Percentiles rank a stretch among this genome's conserved stretches.
phyloP scores from a whole-genome alignment of 202 grass and related monocot species.

The Eragrostis tef region DNA sequence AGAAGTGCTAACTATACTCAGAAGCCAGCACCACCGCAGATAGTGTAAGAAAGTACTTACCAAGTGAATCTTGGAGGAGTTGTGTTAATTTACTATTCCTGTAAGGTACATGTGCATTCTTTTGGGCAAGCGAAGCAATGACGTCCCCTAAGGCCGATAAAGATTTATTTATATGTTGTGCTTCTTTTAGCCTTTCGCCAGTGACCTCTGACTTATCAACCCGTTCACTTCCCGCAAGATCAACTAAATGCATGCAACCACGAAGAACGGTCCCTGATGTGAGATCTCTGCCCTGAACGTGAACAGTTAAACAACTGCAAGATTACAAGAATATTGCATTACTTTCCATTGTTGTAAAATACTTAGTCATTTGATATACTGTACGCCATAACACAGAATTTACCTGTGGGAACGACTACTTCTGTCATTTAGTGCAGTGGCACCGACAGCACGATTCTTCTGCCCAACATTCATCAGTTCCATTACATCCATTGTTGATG shows the following conservation, averaged over 20 bases:
- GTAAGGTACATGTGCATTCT: slow-evolving; percentile 90
- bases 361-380: slow-evolving; percentile 19
- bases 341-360: slow-evolving; percentile 43
- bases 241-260: slow-evolving; percentile 98
- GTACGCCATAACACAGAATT: neutral
- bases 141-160: slow-evolving; percentile 97
- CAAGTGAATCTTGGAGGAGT: slow-evolving; percentile 98
- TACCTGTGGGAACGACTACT: slow-evolving; percentile 99
- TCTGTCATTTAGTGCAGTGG: slow-evolving; percentile 91
- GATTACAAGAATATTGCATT: slow-evolving; percentile 49
- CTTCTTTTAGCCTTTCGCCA: slow-evolving; percentile 96
- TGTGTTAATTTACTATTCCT: slow-evolving; percentile 99
- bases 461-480: slow-evolving; percentile 94
- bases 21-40: neutral
- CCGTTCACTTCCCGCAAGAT: slow-evolving; percentile 95
- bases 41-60: slow-evolving; percentile 55
- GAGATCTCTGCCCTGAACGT: slow-evolving; percentile 96
- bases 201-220: slow-evolving; percentile 98
- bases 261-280: slow-evolving; percentile 77
- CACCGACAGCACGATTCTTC: slow-evolving; percentile 87
- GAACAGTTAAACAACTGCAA: slow-evolving; percentile 95
- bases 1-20: slow-evolving; percentile 33
- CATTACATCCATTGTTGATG: slow-evolving; percentile 83
- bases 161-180: slow-evolving; percentile 99
- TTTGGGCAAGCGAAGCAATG: slow-evolving; percentile 91